These are phyloP conservation scores for Boletus bicolor DNA, from an alignment of 768 basidiomycete species.

Conservation along the genomic window DNA sequence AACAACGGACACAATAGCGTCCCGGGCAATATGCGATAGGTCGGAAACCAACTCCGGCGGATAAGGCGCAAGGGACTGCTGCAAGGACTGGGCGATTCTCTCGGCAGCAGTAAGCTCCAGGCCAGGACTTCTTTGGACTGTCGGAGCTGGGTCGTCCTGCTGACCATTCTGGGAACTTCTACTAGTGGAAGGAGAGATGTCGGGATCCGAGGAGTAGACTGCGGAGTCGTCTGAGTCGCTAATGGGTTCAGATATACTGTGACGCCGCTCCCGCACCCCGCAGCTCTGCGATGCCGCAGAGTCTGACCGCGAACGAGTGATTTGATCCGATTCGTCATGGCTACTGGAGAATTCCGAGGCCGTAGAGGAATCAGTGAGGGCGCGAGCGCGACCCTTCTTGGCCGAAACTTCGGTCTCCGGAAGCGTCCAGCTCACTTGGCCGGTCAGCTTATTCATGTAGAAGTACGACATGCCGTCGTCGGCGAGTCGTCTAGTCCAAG, in stretches of 20 bases:
- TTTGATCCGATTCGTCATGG: slow-evolving; percentile 23
- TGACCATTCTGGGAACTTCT: slow-evolving; percentile 31
- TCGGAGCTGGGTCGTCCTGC: slow-evolving; percentile 15
- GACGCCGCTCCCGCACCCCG: slow-evolving; percentile 26
- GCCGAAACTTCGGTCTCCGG: slow-evolving; percentile 42
- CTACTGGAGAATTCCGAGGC: slow-evolving; percentile 26
- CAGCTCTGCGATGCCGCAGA: slow-evolving; percentile 33
- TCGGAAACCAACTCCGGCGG: slow-evolving; percentile 59
- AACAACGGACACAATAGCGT: slow-evolving; percentile 60
- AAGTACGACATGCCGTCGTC: slow-evolving; percentile 82
- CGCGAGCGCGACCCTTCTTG: slow-evolving; percentile 33
- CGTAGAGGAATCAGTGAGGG: slow-evolving; percentile 33
- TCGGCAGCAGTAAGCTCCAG: slow-evolving; percentile 63
- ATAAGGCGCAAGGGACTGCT: slow-evolving; percentile 55
- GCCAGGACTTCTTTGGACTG: slow-evolving; percentile 19
- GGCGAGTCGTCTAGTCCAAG: slow-evolving; percentile 78
- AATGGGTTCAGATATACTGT: slow-evolving; percentile 39
- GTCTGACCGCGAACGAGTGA: slow-evolving; percentile 31
- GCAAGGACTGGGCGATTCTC: slow-evolving; percentile 62
- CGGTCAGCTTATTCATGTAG: slow-evolving; percentile 71
- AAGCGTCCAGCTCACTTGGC: slow-evolving; percentile 64
- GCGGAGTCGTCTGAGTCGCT: slow-evolving; percentile 84
- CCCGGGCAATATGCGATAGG: slow-evolving; percentile 54
- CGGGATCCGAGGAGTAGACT: slow-evolving; percentile 33
- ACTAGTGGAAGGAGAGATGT: slow-evolving; percentile 30